Percentiles rank a stretch among this genome's conserved stretches.
phyloP scores from a whole-genome alignment of 106 monocot species.

The Dendrobium chrysotoxum region DNA sequence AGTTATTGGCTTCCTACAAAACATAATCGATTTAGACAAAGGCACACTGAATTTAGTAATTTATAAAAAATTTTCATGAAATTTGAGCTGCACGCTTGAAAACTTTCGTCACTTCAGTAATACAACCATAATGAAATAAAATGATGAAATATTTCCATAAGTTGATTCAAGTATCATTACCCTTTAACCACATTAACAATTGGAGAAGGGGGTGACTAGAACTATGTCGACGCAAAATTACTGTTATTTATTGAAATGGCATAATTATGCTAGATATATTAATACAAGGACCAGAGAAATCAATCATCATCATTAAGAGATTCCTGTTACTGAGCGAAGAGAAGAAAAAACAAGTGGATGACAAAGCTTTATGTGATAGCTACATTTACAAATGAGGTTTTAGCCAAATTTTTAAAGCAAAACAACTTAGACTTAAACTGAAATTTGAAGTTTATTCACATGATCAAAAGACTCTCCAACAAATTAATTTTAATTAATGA shows the following conservation, averaged over 20 bases:
- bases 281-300: no score
- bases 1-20: neutral
- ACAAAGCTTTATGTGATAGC: neutral
- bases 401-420: neutral
- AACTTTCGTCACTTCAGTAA: neutral
- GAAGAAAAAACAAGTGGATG: no score
- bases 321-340: no score
- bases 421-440: neutral
- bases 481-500: neutral
- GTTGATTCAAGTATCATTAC: neutral
- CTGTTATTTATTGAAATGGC: no score
- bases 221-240: no score
- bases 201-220: no score
- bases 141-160: neutral
- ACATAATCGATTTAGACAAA: neutral
- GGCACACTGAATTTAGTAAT: neutral
- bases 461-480: neutral
- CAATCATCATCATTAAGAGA: no score
- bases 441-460: neutral
- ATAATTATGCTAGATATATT: no score
- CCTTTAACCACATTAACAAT: neutral
- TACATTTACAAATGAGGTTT: neutral
- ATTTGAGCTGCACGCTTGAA: neutral
- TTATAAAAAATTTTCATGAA: neutral
- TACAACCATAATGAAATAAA: neutral